Evolutionary conservation across 2,329 filamentous ascomycete genomes (phyloP), one percentile per base, ranked within the genome.

Genomic region (Monascus ruber): DNA sequence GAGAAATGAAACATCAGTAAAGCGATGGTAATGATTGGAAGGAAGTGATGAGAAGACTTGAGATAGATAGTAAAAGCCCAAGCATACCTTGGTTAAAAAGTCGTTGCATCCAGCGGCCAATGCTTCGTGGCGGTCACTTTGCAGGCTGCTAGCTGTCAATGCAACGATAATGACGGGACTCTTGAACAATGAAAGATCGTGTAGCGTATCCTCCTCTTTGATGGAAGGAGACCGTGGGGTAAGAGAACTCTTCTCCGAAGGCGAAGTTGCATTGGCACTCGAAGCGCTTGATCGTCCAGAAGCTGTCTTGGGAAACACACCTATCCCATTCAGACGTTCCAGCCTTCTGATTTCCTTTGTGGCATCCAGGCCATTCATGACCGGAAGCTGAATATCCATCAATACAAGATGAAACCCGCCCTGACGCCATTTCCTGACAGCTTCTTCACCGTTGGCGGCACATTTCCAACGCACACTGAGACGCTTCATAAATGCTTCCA

Each of bases 81-180:
- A 28, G 51, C 73, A 49, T 70, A 91, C 87, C 80, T 95, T 95
- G 45, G 91, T 96, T 59, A 98, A 70, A 64, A 96, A 98, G 64
- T 98, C 91, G 59, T 98, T 98, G 62, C 91, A 96, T 4, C 91
- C 91, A 31, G 89, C 91, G 26, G 89, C 89, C 52, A 96, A 68
- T 3, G 91, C 91, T 61, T 95, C 88, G 58, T 95, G 88, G 48
- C 91, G 77, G 67, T 98, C 91, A 58, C 86, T 94, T 64, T 96
- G 89, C 55, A 98, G 68, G 44, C 85, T 93, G 52, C 86, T 94
- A 7, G 91, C 91, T 26, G 91, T 98, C 53, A 98, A 72, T 3
- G 91, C 91, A 17, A 98, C 91, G 51, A 98, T 96, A 55, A 96
- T 96, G 52, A 98, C 88, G 0, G 91, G 89, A 48, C 85, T 93